Base-by-base conservation (phyloP, 2,329 filamentous ascomycete genomes). In the Microdochium bolleyi region DNA sequence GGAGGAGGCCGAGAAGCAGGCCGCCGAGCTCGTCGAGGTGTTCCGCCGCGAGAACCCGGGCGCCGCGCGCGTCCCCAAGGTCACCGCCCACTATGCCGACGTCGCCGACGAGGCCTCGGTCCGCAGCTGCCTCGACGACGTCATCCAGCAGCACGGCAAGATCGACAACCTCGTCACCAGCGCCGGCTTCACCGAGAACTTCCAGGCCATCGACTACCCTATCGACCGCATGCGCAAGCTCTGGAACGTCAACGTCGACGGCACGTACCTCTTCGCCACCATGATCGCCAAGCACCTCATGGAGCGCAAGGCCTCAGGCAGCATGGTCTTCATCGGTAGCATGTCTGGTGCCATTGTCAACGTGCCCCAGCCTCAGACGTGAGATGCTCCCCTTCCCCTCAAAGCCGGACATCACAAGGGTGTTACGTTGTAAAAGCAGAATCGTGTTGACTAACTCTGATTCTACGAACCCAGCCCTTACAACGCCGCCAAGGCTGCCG, bases 181-280 rank as follows among this genome's bases (percentile, higher is more conserved):
- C n/a, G 92, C 92, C 50, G 92, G 92, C 48, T 96, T 97, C 74
- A 94, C 89, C 14, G 92, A 96, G 75, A 96, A 96, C 75, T 95
- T 91, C 65, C 87, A 95, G 63, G 92, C 92, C 49, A 87, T 92
- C 63, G 84, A 85, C 60, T 97, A 97, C 73, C 92, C 92, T 1
- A 83, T 92, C 60, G 90, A 96, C 61, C 87, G 92, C 59, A 86
- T 96, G 71, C 84, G 92, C 70, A 95, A 95, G 76, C 83, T 97
- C 16, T 96, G 90, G 90, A 85, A 84, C 50, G 92, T 96, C 66
- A 96, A 96, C 60, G 91, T 97, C 1, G 89, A 85, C 63, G 92
- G 92, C 22, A 95, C 92, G 52, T 96, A 95, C 68, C 77, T 96
- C 34, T 96, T 92, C 65, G 89, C 92, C 3, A 87, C 85, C 24